Evolutionary conservation across 108 stramenopile species (phyloP).

Genomic region (Conticribra guillardii): DNA sequence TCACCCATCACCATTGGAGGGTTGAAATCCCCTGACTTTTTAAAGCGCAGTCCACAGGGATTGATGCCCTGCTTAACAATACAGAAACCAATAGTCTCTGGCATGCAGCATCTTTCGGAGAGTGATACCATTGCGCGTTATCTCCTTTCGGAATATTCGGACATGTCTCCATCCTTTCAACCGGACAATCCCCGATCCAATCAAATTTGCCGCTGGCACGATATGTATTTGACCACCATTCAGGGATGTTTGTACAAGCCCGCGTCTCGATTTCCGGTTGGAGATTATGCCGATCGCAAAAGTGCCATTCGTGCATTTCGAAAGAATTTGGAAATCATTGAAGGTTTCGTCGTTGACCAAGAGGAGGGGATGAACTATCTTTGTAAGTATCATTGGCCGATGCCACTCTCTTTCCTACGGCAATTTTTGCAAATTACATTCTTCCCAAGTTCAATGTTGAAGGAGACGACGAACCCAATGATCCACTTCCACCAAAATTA

Average conservation of each 20-base stretch:
- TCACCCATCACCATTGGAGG: conserved; percentile 84
- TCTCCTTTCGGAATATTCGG: conserved; percentile 69
- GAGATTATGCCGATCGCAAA: conserved; percentile 74
- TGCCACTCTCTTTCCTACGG: conserved; percentile 89
- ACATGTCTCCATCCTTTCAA: conserved; percentile 80
- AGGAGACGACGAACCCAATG: conserved; percentile 37
- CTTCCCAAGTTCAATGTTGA: conserved; percentile 88
- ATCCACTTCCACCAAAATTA: conserved; percentile 62
- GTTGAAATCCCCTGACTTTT: conserved; percentile 81
- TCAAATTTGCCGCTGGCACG: conserved; percentile 88
- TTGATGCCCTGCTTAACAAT: conserved; percentile 83
- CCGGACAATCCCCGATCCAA: conserved; percentile 85
- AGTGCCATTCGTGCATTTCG: conserved; percentile 79
- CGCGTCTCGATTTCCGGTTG: conserved; percentile 74
- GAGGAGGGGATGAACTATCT: conserved; percentile 69
- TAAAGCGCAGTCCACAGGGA: conserved; percentile 85
- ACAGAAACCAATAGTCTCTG: conserved; percentile 18
- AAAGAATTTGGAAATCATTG: conserved; percentile 77
- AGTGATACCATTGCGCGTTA: conserved; percentile 91
- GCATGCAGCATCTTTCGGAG: conserved; percentile 56
- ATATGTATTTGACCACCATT: conserved; percentile 92
- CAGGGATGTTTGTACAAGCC: conserved; percentile 92
- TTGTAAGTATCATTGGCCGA: conserved; percentile 93
- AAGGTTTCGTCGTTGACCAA: conserved; percentile 59
- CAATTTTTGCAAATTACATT: conserved; percentile 87